Conservation (phyloP, 2,329 filamentous ascomycete genomes). For the Paraphaeosphaeria minitans region DNA sequence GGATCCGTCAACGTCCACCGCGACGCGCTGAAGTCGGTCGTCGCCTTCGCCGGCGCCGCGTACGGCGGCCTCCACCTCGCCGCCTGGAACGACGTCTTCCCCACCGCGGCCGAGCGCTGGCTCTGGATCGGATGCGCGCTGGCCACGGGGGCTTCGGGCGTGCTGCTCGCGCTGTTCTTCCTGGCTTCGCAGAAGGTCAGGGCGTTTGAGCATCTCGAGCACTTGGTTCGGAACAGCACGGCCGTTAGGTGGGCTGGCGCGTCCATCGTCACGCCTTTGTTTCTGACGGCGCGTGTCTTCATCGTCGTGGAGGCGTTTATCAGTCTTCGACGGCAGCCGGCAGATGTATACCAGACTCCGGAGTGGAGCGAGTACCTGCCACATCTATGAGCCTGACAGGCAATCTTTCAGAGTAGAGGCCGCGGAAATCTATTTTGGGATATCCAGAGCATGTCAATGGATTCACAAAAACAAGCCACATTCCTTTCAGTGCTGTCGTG, state of each 20-base stretch:
- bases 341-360: conserved; percentile 27
- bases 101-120: conserved; percentile 25
- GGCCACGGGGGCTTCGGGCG: conserved; percentile 29
- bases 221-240: conserved; percentile 21
- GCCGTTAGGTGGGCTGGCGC: conserved; percentile 13
- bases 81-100: conserved; percentile 38
- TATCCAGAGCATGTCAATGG: not conserved
- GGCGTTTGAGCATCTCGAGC: conserved; percentile 23
- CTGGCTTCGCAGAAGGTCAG: conserved; percentile 23
- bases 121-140: conserved; percentile 34
- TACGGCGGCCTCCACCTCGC: conserved; percentile 37
- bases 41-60: conserved; percentile 30
- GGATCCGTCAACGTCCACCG: conserved; percentile 30
- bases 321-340: conserved; percentile 27
- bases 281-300: conserved; percentile 29
- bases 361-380: conserved; percentile 35
- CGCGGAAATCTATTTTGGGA: not conserved
- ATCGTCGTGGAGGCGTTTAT: conserved; percentile 37
- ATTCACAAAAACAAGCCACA: not conserved
- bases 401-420: not conserved
- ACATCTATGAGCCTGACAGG: conserved; percentile 29
- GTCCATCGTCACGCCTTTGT: conserved; percentile 20
- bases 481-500: not conserved
- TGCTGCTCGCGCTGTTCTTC: conserved; percentile 31
- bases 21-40: conserved; percentile 23